Evolutionary conservation across 1,139 yeast species (phyloP).

Genomic region (Eremothecium sinecaudum): DNA sequence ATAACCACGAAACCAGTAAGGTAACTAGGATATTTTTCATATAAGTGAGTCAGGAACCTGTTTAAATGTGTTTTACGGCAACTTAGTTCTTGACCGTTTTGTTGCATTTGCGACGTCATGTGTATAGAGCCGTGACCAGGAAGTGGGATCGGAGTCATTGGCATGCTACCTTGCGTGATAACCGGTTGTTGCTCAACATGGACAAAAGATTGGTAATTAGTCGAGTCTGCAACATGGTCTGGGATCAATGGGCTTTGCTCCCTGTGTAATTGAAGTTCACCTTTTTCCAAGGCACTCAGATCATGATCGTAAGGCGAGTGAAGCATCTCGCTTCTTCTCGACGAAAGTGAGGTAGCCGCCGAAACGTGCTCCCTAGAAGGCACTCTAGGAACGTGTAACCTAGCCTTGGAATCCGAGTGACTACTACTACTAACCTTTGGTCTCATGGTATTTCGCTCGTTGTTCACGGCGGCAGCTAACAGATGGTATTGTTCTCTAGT

Average conservation of each 20-base stretch:
- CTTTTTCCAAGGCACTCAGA: constrained; percentile 3
- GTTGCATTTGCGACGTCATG: neutral
- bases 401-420: constrained; percentile 1
- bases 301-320: constrained; percentile 4
- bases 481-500: neutral
- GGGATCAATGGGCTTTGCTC: constrained; percentile 4
- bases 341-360: neutral
- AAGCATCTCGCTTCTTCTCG: neutral
- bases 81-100: neutral
- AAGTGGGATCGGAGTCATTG: constrained; percentile 4
- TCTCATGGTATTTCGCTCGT: constrained; percentile 5
- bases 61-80: constrained; percentile 4
- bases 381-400: constrained; percentile 1
- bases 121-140: constrained; percentile 1
- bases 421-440: constrained; percentile 1
- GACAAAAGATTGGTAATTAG: constrained; percentile 5
- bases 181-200: constrained; percentile 4
- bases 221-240: constrained; percentile 4
- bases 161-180: constrained; percentile 5
- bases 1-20: constrained; percentile 5
- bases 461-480: neutral
- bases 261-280: constrained; percentile 2
- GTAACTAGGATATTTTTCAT: constrained; percentile 7
- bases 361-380: constrained; percentile 1
- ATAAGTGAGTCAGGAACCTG: constrained; percentile 3